Conservation (phyloP, 2,329 filamentous ascomycete species). For the Trichophyton verrucosum region DNA sequence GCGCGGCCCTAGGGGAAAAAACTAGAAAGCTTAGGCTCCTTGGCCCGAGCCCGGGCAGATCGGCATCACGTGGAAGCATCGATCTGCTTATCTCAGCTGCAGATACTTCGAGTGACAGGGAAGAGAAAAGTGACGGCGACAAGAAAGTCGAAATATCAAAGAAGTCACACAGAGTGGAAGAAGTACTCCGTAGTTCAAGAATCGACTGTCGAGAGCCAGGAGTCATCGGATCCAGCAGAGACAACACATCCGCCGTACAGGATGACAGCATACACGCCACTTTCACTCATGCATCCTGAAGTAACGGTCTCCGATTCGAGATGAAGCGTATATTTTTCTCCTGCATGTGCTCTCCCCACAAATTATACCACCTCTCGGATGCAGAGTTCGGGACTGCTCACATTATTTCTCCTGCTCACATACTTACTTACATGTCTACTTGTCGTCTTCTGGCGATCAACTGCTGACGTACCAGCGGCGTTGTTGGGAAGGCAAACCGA, state of each 20-base stretch:
- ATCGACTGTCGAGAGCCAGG: too few species aligned
- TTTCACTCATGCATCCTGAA: not conserved
- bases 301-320: not conserved
- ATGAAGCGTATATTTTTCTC: not conserved
- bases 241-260: not conserved
- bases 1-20: not conserved
- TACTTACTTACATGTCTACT: too few species aligned
- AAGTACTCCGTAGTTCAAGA: too few species aligned
- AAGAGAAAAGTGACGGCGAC: too few species aligned
- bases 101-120: not conserved
- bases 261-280: not conserved
- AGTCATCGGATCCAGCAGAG: too few species aligned
- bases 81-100: not conserved
- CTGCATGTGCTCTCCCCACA: not conserved
- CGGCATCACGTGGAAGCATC: not conserved
- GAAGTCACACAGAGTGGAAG: too few species aligned
- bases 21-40: constrained; percentile 1
- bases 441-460: not conserved
- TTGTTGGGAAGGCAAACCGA: not conserved
- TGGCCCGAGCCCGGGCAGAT: not conserved
- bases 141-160: too few species aligned
- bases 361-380: not conserved
- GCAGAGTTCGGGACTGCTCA: not conserved
- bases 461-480: not conserved
- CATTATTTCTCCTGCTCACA: not conserved